A percentile compares a stretch with the other conserved stretches of the same genome.
phyloP scores from a whole-genome alignment of 805 yeast species.

The Cyberlindnera petersonii region DNA sequence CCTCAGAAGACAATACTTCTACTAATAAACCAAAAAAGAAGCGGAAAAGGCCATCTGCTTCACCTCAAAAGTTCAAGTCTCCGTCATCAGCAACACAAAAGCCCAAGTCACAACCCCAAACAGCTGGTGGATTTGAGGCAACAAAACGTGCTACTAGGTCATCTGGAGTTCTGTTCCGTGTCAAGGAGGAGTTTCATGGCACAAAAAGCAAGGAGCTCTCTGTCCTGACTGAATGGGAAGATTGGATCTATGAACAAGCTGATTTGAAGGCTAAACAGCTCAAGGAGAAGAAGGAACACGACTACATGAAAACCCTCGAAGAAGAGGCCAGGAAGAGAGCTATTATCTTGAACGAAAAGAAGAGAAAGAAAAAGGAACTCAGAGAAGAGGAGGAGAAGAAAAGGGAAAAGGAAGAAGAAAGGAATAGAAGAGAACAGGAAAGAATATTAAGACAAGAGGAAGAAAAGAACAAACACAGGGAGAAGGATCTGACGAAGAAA shows the following conservation, averaged over 20 bases:
- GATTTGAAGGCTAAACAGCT: constrained; percentile 1
- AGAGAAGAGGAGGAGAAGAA: constrained; percentile 3
- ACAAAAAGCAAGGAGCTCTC: constrained; percentile 3
- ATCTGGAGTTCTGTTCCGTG: not conserved
- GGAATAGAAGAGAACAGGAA: constrained; percentile 6
- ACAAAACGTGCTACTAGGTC: constrained; percentile 1
- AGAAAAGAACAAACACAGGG: constrained; percentile 1
- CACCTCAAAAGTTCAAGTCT: too few species aligned
- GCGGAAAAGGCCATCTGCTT: too few species aligned
- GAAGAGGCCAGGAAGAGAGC: constrained; percentile 6
- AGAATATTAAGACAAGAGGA: constrained; percentile 5
- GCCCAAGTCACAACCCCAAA: not conserved
- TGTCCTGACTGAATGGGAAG: constrained; percentile 8
- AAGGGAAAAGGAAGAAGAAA: constrained; percentile 4
- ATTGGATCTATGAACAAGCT: constrained; percentile 9
- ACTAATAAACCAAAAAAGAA: too few species aligned
- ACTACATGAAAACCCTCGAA: constrained; percentile 6
- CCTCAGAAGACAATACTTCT: too few species aligned
- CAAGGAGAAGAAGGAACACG: constrained; percentile 5
- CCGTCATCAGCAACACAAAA: too few species aligned
- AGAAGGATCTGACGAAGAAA: constrained; percentile 3
- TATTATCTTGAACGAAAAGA: constrained; percentile 2
- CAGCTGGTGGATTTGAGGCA: not conserved
- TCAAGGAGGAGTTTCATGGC: constrained; percentile 7
- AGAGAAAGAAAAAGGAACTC: too few species aligned